Evolutionary conservation across 2,329 filamentous ascomycete species (phyloP).

Genomic region (Tricladium varicosporioides): DNA sequence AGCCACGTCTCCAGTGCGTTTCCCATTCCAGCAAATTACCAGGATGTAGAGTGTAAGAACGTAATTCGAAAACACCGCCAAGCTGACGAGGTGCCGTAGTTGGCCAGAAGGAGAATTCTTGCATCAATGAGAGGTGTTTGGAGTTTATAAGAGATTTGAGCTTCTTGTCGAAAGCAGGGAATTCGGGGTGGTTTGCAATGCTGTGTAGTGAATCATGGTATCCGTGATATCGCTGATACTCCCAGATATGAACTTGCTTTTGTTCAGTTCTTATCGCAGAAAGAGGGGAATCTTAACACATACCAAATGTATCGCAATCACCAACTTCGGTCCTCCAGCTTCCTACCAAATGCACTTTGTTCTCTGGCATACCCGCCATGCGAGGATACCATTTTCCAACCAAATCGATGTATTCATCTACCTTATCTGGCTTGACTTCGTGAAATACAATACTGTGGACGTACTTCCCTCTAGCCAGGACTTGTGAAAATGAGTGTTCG

Average conservation of each 20-base stretch:
- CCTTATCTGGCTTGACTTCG: slow-evolving; percentile 90
- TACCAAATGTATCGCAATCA: slow-evolving; percentile 95
- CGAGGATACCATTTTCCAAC: slow-evolving; percentile 90
- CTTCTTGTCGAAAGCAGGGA: slow-evolving; percentile 77
- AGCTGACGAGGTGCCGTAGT: slow-evolving; percentile 87
- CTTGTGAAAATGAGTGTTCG: slow-evolving; percentile 92
- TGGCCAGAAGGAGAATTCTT: slow-evolving; percentile 99
- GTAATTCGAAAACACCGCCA: slow-evolving; percentile 91
- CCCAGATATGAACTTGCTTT: slow-evolving; percentile 95
- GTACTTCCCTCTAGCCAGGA: slow-evolving; percentile 93
- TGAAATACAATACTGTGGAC: slow-evolving; percentile 98
- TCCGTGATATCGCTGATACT: slow-evolving; percentile 95
- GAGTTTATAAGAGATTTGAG: slow-evolving; percentile 80
- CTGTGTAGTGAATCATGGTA: slow-evolving; percentile 89
- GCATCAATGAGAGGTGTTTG: slow-evolving; percentile 92
- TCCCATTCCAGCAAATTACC: slow-evolving; percentile 98
- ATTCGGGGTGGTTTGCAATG: slow-evolving; percentile 81
- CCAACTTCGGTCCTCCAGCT: slow-evolving; percentile 98
- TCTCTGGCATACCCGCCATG: slow-evolving; percentile 80
- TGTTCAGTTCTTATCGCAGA: slow-evolving; percentile 14
- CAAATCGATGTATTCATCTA: slow-evolving; percentile 89
- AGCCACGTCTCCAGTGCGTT: slow-evolving; percentile 91
- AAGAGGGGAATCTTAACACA: slow-evolving; percentile 29
- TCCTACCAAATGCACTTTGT: slow-evolving; percentile 93
- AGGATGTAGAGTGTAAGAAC: slow-evolving; percentile 93